Evolutionary conservation across 345 rosid species (phyloP).

Genomic region (Theobroma cacao): DNA sequence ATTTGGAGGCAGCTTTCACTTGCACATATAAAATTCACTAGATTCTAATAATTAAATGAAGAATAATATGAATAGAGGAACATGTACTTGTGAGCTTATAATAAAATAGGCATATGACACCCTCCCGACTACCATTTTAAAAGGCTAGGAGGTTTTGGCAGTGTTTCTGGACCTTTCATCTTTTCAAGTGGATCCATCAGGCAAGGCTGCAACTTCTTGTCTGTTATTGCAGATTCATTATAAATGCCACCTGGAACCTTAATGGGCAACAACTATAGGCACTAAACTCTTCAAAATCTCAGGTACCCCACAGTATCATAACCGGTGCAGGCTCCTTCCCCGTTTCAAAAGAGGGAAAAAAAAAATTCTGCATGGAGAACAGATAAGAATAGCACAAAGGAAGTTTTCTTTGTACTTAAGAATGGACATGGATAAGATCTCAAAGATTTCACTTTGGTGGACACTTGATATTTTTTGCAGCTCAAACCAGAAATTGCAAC

Average conservation of each 20-base stretch:
- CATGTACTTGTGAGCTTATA: neutral
- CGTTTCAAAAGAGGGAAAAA: neutral
- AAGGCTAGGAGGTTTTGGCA: neutral
- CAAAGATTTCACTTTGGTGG: slow-evolving; percentile 11
- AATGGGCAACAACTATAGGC: slow-evolving; percentile 7
- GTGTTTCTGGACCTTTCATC: neutral
- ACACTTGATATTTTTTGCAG: neutral
- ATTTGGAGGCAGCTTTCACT: neutral
- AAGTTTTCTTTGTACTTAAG: neutral
- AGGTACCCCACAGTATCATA: slow-evolving; percentile 15
- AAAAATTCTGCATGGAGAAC: neutral
- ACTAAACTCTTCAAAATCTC: slow-evolving; percentile 10
- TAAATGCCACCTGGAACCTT: neutral
- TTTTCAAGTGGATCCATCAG: neutral
- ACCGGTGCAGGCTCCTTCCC: neutral
- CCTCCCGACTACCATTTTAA: neutral
- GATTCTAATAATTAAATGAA: neutral
- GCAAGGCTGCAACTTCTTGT: neutral
- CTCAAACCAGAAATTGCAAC: neutral
- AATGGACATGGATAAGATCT: slow-evolving; percentile 4
- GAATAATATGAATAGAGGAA: neutral
- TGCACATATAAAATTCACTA: neutral
- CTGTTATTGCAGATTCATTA: neutral
- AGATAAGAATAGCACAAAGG: slow-evolving; percentile 19
- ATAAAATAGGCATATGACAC: neutral